Evolutionary conservation across 2,329 filamentous ascomycete species (phyloP), one percentile per base, ranked within the genome.

Genomic region (Tetracladium maxilliforme): DNA sequence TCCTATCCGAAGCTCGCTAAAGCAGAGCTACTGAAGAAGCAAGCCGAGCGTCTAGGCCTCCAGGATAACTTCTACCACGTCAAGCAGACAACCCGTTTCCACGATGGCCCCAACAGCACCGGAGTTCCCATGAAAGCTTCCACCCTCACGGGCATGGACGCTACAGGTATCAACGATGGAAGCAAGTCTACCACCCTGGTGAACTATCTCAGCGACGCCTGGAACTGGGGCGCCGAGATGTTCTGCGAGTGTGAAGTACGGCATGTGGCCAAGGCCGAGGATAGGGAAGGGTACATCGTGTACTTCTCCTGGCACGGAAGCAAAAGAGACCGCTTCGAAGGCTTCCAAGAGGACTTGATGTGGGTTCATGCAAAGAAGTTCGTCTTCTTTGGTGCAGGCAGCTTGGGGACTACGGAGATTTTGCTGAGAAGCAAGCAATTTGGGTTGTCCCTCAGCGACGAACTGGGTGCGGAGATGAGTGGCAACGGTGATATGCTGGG

Each of bases 191-290:
- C 64, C 8, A 75, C 67, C 0, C 52, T 71, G 2, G 68, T 74
- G 19, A 79, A 72, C 1, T 79, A 79, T 37, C 49, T 79, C 6
- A 59, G 67, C 6, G 73, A 79, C 42, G 71, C 74, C 3, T 78
- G 71, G 72, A 74, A 76, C 37, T 74, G 70, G 69, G 74, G 72
- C 7, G 69, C 73, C 9, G 71, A 79, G 38, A 66, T 79, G 45
- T 79, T 79, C 33, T 79, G 73, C 44, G 62, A 71, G 36, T 71
- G 70, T 31, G 70, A 79, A 42, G 73, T 77, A 3, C 56, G 66
- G 22, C 65, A 75, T 37, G 52, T 79, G 25, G 58, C 65, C 28
- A 62, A 69, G 40, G 56, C 58, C 21, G 52, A 51, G 2, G 41
- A 44, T 1, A 46, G 48, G 16, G 57, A 60, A 10, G 71, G 73